Percentiles rank a stretch among this genome's conserved stretches.
These are phyloP conservation scores for Pholiota conissans DNA, from an alignment of 768 basidiomycete genomes.

Conservation along the genomic window DNA sequence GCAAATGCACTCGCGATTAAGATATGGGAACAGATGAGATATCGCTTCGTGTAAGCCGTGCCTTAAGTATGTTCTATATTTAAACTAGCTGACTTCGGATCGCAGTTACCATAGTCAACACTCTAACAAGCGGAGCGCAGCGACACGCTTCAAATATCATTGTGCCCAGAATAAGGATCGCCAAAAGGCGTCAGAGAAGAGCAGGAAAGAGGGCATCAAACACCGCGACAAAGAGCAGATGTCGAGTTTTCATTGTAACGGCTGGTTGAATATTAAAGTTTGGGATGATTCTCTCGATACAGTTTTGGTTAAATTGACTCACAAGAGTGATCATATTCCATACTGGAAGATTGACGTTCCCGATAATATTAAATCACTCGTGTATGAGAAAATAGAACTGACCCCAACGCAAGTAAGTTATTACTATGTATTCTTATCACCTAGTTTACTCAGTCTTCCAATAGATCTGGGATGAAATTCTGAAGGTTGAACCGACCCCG, in stretches of 20 bases:
- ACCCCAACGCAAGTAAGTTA: conserved; percentile 1
- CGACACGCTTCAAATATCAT: no score
- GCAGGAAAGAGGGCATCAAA: no score
- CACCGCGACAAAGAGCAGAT: conserved; percentile 27
- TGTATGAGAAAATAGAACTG: conserved; percentile 1
- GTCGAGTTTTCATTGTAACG: conserved; percentile 22
- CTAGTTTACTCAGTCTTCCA: no score
- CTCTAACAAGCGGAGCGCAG: no score
- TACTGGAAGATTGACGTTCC: conserved; percentile 24
- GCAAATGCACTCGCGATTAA: no score
- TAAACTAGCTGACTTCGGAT: no score
- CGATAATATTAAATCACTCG: conserved; percentile 1
- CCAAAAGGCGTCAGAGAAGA: no score
- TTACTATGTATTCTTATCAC: background rate
- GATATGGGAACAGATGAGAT: no score
- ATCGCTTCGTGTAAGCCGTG: no score
- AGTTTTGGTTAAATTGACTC: conserved; percentile 16
- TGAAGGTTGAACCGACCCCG: background rate
- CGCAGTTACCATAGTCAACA: no score
- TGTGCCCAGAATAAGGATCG: no score
- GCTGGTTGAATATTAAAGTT: conserved; percentile 24
- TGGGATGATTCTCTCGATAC: background rate
- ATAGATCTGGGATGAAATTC: conserved; percentile 10
- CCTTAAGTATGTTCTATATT: no score
- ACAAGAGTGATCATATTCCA: conserved; percentile 21